Evolutionary conservation across 192 early-diverging fungal species (phyloP).

Genomic region (Backusella macrospora): DNA sequence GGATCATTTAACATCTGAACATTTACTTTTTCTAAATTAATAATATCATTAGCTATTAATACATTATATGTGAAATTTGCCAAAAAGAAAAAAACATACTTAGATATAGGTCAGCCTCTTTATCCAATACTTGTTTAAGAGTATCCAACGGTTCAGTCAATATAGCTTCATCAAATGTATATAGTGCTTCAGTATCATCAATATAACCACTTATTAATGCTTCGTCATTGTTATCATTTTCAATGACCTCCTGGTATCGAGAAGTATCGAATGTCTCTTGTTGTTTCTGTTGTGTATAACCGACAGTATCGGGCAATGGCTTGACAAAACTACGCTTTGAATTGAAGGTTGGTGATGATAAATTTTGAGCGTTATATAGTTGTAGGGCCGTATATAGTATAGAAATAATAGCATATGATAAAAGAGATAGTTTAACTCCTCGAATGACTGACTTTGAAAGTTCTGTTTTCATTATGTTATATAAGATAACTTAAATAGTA

Average conservation of each 20-base stretch:
- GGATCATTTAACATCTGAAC: neutral
- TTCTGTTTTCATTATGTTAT: conserved; percentile 1
- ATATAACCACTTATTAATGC: no score
- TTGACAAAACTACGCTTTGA: neutral
- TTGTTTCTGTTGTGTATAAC: neutral
- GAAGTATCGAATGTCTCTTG: no score
- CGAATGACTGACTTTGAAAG: neutral
- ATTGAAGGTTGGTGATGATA: neutral
- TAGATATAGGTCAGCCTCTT: neutral
- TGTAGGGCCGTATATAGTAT: neutral
- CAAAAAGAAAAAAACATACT: neutral
- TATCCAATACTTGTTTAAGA: neutral
- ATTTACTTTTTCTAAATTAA: neutral
- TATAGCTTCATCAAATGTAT: neutral
- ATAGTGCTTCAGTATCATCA: neutral
- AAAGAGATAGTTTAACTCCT: conserved; percentile 11
- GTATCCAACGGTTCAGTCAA: neutral
- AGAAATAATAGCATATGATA: conserved; percentile 4
- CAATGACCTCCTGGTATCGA: neutral
- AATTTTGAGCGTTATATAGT: neutral
- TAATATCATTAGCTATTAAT: neutral
- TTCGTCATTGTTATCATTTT: neutral
- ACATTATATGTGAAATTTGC: neutral
- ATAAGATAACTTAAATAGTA: no score
- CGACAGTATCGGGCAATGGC: neutral